Evolutionary conservation across 2,329 filamentous ascomycete genomes (phyloP), one percentile per base, ranked within the genome.

Genomic region (Calonectria pseudoreteaudii): DNA sequence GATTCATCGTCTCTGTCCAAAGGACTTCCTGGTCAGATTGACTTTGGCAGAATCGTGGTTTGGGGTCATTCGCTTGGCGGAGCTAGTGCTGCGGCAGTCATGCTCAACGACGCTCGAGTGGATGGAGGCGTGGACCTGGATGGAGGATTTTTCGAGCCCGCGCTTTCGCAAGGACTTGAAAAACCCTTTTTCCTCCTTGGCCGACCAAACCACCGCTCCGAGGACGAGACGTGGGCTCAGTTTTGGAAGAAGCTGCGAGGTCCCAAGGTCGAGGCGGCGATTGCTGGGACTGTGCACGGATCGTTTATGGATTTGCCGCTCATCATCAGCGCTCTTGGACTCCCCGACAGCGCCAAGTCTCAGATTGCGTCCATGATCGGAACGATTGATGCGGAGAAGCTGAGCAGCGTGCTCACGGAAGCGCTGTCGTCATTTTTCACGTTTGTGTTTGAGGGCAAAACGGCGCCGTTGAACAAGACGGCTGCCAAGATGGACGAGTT

Each of bases 61-160:
- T 84, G 84, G 5, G 86, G 87, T 0, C 85, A 86, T 62, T 87
- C 85, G 0, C 77, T 86, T 5, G 85, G 85, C 1, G 85, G 85
- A 0, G 83, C 86, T 1, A 81, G 84, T 1, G 79, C 86, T 0
- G 84, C 84, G 0, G 78, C 80, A 1, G 81, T 82, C 1, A 76
- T 83, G 65, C 58, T 82, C 4, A 67, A 70, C 3, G 84, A 87
- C 58, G 68, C 70, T 0, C 75, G 84, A 3, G 80, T 88, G 68
- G 70, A 75, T 0, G 86, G 81, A 0, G 87, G 86, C 5, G 75
- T 87, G 2, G 81, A 87, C 60, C 34, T 88, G 11, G 87, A 88
- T 73, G 87, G 87, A 7, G 71, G 74, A 1, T 66, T 87, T 0
- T 80, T 82, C 49, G 80, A 81, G 4, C 80, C 83, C 0, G 82